Evolutionary conservation across 139 green algal species (phyloP), one percentile per base, ranked within the genome.

Genomic region (Tetraselmis chui): DNA sequence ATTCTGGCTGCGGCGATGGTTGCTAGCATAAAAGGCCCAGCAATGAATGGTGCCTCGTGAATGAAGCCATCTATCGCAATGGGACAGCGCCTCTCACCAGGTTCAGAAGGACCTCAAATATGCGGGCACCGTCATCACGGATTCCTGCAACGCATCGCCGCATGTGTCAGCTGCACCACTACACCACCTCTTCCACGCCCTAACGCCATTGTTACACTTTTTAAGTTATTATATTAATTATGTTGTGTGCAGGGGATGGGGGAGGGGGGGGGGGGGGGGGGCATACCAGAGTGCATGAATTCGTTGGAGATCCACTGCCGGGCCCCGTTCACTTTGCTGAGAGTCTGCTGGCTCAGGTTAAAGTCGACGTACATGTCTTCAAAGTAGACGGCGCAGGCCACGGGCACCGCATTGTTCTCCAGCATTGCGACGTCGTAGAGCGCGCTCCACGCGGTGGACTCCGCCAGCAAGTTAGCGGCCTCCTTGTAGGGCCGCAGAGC

Each of bases 321-420:
- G 22, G 93, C 83, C 28, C 91, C 89, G 25, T 85, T 79, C 59
- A 95, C 90, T 1, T 81, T 84, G 25, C 18, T 11, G 0, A 87
- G 87, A 1, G 93, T 96, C n/a, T 91, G 86, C 84, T 94, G 84
- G 1, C 89, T 88, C 31, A 98, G 84, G 18, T 93, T 79, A 86
- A 94, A 96, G 83, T 97, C 92, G n/a, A 99, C 96, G 86, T 97
- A 99, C 92, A 98, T 92, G 84, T 97, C 94, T 85, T 98, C 95
- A 32, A 92, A 90, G 79, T 98, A 98, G 0, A 86, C 85, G 2
- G 90, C 90, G 11, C 92, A 91, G 0, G 91, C 95, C 0, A 91
- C 86, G 0, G 93, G 89, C n/a, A 97, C 91, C 1, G 84, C 83
- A 80, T 91, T 94, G 23, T 24, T 26, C 0, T 30, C 1, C 59